These are phyloP conservation scores for Colletotrichum graminicola DNA, from an alignment of 2,329 filamentous ascomycete genomes.

Conservation along the genomic window DNA sequence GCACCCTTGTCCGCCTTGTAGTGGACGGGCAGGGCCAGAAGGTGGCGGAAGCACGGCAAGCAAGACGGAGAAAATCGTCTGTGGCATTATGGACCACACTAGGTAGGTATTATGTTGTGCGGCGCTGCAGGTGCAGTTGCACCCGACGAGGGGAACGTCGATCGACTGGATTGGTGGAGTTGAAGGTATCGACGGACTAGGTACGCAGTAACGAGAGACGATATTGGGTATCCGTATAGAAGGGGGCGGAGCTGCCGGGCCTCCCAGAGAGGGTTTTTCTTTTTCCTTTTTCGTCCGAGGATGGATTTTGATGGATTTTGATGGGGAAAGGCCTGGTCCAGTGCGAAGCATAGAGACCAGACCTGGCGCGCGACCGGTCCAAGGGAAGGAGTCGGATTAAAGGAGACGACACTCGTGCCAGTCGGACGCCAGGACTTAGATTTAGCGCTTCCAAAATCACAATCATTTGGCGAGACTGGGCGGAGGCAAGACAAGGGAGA, in stretches of 20 bases:
- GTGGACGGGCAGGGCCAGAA: slow-evolving; percentile 27
- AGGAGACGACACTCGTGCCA: not conserved
- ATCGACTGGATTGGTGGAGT: slow-evolving; percentile 38
- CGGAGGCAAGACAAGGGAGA: slow-evolving; percentile 35
- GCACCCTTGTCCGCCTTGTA: slow-evolving; percentile 20
- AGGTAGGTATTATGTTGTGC: slow-evolving; percentile 29
- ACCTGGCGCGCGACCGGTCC: not conserved
- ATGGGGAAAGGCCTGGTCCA: not conserved
- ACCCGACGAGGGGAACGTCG: slow-evolving; percentile 35
- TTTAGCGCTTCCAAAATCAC: slow-evolving; percentile 3
- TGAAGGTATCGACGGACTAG: slow-evolving; percentile 9
- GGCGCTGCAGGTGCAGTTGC: slow-evolving; percentile 37
- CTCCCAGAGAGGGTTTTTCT: not conserved
- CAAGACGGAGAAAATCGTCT: slow-evolving; percentile 21
- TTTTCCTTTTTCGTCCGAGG: not conserved
- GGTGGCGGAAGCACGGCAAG: slow-evolving; percentile 33
- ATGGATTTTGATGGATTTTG: not conserved
- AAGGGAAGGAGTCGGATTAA: not conserved
- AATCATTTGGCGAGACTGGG: slow-evolving; percentile 9
- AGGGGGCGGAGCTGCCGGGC: not conserved
- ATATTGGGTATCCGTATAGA: not conserved
- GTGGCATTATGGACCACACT: slow-evolving; percentile 13
- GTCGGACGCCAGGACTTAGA: slow-evolving; percentile 1
- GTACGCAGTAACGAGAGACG: slow-evolving; percentile 6
- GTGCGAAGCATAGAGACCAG: not conserved